Evolutionary conservation across 169 alveolate genomes (phyloP).

Genomic region (Cryptosporidium bovis): DNA sequence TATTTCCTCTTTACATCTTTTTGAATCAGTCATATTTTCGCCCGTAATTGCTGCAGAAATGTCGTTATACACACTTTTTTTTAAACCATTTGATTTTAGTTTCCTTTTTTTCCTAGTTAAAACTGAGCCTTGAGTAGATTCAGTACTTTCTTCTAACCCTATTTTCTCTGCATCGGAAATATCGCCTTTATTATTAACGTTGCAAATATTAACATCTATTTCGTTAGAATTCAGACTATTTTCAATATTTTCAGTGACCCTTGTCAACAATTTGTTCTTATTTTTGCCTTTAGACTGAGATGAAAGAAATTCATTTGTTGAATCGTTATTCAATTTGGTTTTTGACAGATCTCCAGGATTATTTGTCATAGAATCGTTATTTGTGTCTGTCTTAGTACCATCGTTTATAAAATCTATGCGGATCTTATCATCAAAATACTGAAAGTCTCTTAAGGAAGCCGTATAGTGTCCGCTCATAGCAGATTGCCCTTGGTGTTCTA

Average conservation of each 20-base stretch:
- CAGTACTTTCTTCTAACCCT: no score
- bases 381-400: not conserved
- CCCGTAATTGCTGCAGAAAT: not conserved
- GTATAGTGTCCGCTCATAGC: slow-evolving; percentile 74
- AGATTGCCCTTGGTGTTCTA: slow-evolving; percentile 71
- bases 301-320: not conserved
- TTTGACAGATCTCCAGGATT: not conserved
- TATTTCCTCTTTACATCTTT: not conserved
- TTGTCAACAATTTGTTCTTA: no score
- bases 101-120: slow-evolving; percentile 22
- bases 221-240: not conserved
- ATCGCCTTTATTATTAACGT: not conserved
- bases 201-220: not conserved
- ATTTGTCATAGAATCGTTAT: not conserved
- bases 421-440: not conserved
- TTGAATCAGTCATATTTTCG: not conserved
- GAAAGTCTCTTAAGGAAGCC: slow-evolving; percentile 65
- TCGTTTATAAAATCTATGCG: no score
- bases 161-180: no score
- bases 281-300: not conserved
- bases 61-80: not conserved
- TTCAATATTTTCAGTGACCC: not conserved
- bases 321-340: not conserved
- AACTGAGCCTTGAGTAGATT: not conserved
- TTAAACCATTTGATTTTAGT: slow-evolving; percentile 22